Evolutionary conservation across 306 rosid species (phyloP), one percentile per base, ranked within the genome.

Genomic region (Spatholobus suberectus): DNA sequence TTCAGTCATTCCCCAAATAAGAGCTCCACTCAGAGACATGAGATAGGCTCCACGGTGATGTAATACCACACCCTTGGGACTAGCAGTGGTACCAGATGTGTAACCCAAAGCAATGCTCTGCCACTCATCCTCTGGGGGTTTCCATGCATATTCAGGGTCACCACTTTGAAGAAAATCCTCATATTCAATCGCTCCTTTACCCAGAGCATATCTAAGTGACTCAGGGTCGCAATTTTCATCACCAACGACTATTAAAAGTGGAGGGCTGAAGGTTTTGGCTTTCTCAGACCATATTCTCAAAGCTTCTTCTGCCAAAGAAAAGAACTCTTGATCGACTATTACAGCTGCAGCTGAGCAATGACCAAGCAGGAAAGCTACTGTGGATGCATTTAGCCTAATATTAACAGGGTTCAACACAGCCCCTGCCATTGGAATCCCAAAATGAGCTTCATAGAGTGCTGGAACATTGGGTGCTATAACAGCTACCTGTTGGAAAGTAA

Each of bases 81-180:
- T 96, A 58, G 99, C 91, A 1, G 99, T 96, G 11, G 98, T 94
- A 7, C 98, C 99, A 8, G 99, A 96, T 7, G 99, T 96, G 82
- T 96, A 96, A 61, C 97, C 97, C 88, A 96, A 83, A 62, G 98
- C 52, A 83, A 96, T 94, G 88, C 99, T 96, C 88, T 94, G 98
- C 97, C 99, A 96, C 93, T 96, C 99, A 82, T 96, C 99, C 82
- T 89, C 90, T 2, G 99, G 99, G 11, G 94, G 92, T 67, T 89
- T 86, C 98, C 99, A 96, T 65, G 84, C 86, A 79, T 75, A 96
- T 23, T 90, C 98, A 62, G 96, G 92, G 76, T 96, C 92, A 54
- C 99, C 99, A 40, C 73, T 73, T 87, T 83, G 89, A 80, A 96
- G 87, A 75, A 94, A 90, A 34, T 82, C 86, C 86, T 96, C 86